Evolutionary conservation across 305 asterid genomes (phyloP).

Genomic region (Solanum chacoense): DNA sequence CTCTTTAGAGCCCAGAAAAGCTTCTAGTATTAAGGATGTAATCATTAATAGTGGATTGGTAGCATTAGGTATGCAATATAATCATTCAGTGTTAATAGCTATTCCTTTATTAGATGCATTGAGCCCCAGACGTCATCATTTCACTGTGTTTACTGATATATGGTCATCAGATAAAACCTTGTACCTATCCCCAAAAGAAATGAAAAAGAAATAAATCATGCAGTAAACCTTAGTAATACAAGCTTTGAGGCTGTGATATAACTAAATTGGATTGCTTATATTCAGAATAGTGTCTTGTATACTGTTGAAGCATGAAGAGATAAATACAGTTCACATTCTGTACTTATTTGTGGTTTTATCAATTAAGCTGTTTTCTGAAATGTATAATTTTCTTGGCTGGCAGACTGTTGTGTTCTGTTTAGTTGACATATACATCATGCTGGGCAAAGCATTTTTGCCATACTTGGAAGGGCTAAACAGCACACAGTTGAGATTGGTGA

Average conservation of each 20-base stretch:
- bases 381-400: slow-evolving; percentile 15
- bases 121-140: background rate
- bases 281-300: background rate
- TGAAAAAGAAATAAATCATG: background rate
- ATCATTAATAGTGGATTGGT: background rate
- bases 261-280: background rate
- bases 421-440: slow-evolving; percentile 91
- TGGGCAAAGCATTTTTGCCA: slow-evolving; percentile 91
- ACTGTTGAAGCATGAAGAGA: background rate
- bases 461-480: slow-evolving; percentile 89
- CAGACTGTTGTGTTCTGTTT: slow-evolving; percentile 99
- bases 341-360: background rate
- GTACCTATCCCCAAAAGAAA: background rate
- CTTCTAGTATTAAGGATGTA: background rate
- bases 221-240: background rate
- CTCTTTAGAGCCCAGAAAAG: background rate
- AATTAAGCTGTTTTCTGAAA: background rate
- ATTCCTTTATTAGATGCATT: background rate
- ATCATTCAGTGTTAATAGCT: background rate
- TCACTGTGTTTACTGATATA: background rate
- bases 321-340: background rate
- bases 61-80: background rate
- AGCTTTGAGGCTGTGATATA: background rate
- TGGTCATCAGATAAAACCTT: background rate
- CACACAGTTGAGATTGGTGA: slow-evolving; percentile 83